Conservation (phyloP, 257 asterid genomes). For the Nicotiana obtusifolia region DNA sequence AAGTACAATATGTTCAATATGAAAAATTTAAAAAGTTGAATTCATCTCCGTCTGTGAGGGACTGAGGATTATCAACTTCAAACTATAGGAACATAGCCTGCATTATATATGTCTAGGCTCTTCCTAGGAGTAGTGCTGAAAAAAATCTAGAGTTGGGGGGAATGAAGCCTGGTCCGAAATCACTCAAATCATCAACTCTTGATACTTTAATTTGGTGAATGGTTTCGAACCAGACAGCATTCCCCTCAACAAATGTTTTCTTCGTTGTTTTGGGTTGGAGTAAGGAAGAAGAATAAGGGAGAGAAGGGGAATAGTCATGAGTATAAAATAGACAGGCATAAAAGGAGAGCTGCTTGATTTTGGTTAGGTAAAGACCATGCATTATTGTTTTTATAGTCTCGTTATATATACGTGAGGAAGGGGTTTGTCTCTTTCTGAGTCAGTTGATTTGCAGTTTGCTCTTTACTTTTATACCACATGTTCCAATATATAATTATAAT, state of each 20-base stretch:
- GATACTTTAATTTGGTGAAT: slow-evolving; percentile 9
- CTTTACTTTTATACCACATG: background rate
- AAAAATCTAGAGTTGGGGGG: slow-evolving; percentile 29
- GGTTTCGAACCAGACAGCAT: slow-evolving; percentile 46
- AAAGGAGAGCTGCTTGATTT: slow-evolving; percentile 11
- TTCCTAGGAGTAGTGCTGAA: background rate
- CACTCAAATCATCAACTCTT: slow-evolving; percentile 22
- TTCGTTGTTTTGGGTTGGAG: background rate
- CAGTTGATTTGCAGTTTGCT: slow-evolving; percentile 7
- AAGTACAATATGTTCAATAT: too few species aligned
- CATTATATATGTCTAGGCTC: background rate
- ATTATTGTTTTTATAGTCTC: slow-evolving; percentile 1
- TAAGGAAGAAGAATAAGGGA: background rate
- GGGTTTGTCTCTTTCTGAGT: slow-evolving; percentile 12
- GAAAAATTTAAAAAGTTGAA: too few species aligned
- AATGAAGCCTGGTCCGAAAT: slow-evolving; percentile 95
- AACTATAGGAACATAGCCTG: background rate
- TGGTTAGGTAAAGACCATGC: slow-evolving; percentile 27
- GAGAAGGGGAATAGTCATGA: background rate
- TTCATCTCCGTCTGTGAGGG: too few species aligned
- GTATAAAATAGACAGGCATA: background rate
- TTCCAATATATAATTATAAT: slow-evolving; percentile 8
- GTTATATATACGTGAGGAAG: background rate
- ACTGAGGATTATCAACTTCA: background rate
- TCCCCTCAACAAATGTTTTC: slow-evolving; percentile 32